Percentiles rank a stretch among this genome's conserved stretches.
Evolutionary conservation across 2,329 filamentous ascomycete species (phyloP).

Genomic region (Pseudogymnoascus pannorum): DNA sequence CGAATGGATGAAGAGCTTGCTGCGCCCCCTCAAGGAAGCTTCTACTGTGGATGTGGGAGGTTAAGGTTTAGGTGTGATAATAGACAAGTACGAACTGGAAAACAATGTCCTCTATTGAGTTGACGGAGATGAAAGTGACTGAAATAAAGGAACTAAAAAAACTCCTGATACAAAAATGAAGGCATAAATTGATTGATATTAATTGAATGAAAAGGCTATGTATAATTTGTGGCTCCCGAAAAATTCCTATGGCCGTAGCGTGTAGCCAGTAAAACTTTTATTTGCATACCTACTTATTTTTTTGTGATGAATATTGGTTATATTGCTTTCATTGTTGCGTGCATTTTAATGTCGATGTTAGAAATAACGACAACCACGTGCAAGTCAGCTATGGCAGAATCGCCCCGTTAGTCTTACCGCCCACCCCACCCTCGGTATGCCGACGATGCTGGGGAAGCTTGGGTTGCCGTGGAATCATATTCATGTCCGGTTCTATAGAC

Average conservation of each 20-base stretch:
- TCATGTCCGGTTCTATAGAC: not conserved
- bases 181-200: too few species aligned
- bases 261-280: too few species aligned
- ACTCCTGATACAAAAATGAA: too few species aligned
- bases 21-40: not conserved
- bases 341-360: not conserved
- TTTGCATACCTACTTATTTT: not conserved
- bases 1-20: not conserved
- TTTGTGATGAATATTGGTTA: not conserved
- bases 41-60: not conserved
- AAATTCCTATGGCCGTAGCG: too few species aligned
- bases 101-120: not conserved
- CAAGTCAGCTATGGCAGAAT: not conserved
- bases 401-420: not conserved
- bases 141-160: too few species aligned
- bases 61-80: not conserved
- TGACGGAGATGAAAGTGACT: too few species aligned
- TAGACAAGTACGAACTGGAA: not conserved
- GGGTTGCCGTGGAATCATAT: conserved; percentile 6
- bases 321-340: not conserved
- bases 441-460: not conserved
- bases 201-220: not conserved
- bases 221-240: not conserved
- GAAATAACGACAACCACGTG: not conserved
- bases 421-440: conserved; percentile 4